Evolutionary conservation across 345 rosid genomes (phyloP), one percentile per base, ranked within the genome.

Genomic region (Syzygium oleosum): DNA sequence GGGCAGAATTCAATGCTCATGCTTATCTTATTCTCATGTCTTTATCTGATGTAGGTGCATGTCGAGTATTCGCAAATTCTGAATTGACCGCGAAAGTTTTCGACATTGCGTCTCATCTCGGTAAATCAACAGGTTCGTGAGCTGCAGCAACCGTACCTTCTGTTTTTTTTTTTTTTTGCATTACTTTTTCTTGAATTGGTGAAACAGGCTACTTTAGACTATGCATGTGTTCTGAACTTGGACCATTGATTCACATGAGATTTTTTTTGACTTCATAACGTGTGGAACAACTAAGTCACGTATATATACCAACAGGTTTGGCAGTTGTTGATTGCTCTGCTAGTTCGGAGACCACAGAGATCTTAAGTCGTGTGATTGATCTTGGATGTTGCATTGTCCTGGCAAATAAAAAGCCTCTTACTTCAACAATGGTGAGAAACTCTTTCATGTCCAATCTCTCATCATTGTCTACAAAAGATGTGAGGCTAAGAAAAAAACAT

Each of bases 341-440:
- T 29, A 95, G 96, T 90, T 87, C 91, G 2, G 95, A 94, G 84
- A 95, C 96, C 52, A 84, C 92, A 86, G 91, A 90, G 84, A 59
- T 96, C 80, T 90, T 96, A 88, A 91, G 87, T 46, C 90, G 88
- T 90, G 95, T 89, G 85, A 93, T 93, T 68, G 96, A 94, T 78
- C 86, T 91, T 85, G 94, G 99, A 87, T 95, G 99, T 89, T 96
- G 95, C 84, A n/a, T 92, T 52, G 95, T 97, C 92, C 87, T 97
- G 86, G 99, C 99, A 68, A 96, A 97, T 89, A 97, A 97, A 93
- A 97, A 96, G 91, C 99, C 99, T 90, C 95, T 95, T 87, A 95
- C 99, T 27, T 92, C 97, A 65, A 88, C 95, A 53, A 87, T 95
- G 95, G 99, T 97, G 94, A 90, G 85, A 38, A 63, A 51, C 65